Evolutionary conservation across 192 early-diverging fungal species (phyloP), one percentile per base, ranked within the genome.

Genomic region (Lobosporangium transversale): DNA sequence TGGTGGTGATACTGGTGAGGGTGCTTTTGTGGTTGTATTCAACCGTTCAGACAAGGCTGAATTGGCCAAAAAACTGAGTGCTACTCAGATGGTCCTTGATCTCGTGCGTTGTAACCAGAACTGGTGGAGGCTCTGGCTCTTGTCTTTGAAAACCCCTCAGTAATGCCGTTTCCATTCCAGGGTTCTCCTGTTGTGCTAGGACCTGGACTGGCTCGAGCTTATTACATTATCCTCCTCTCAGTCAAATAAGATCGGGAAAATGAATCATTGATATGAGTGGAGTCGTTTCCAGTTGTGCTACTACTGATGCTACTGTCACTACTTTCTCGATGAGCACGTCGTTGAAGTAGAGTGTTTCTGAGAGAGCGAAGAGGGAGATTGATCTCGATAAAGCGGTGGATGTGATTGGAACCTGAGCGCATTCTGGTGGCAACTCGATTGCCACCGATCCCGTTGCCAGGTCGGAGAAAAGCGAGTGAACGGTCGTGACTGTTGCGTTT

Each of bases 351-450:
- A 62, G 60, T n/a, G 10, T 71, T 7, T 57, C 58, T 17, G 24
- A 43, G 69, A n/a, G 21, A n/a, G 66, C 44, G 27, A 52, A 32
- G 52, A 27, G 26, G 47, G 18, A 21, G 56, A n/a, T 0, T 27
- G 27, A 58, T 52, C 66, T 43, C 56, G 55, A 48, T 52, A 36
- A 3, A 44, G 7, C 3, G 45, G 45, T 8, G 69, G 69, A 35
- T n/a, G n/a, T n/a, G n/a, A n/a, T 71, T 71, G 7, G 69, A 71
- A 9, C 69, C 69, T 21, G 69, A 71, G 9, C 69, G 59, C 37
- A 71, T 3, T 30, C 61, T 56, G 42, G 53, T 42, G 2, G 11
- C 45, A 21, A 36, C 53, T 1, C 40, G 42, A 27, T 24, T 27
- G 33, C 68, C 60, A n/a, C n/a, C n/a, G n/a, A n/a, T n/a, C n/a